Percentiles rank a stretch among this genome's conserved stretches.
Evolutionary conservation across 2,329 filamentous ascomycete species (phyloP).

Genomic region (Nemania serpens): DNA sequence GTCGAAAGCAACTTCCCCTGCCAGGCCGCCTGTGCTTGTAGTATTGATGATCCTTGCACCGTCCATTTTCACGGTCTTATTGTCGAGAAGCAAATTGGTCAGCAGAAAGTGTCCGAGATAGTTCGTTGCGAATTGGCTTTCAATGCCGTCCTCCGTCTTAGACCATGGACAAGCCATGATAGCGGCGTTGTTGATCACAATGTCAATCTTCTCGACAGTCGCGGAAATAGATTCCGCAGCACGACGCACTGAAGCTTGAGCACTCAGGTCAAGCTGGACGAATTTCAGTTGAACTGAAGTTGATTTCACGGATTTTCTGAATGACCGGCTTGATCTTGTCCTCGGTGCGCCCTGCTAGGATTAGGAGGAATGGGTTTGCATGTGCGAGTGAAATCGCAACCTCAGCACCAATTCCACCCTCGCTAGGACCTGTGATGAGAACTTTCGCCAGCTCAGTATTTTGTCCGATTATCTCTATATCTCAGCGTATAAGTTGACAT

Average conservation of each 20-base stretch:
- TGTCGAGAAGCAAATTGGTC: constrained; percentile 9
- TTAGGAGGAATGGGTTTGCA: constrained; percentile 1
- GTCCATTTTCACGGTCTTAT: background rate
- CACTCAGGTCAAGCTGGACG: constrained; percentile 5
- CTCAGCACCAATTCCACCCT: constrained; percentile 12
- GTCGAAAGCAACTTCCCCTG: constrained; percentile 2
- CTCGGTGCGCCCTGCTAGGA: constrained; percentile 12
- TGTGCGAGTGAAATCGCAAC: constrained; percentile 12
- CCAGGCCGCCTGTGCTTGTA: constrained; percentile 5
- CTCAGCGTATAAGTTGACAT: background rate
- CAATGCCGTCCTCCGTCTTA: constrained; percentile 12
- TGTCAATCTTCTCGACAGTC: constrained; percentile 6
- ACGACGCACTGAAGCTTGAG: constrained; percentile 2
- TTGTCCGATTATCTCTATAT: background rate
- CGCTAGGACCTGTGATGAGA: constrained; percentile 14
- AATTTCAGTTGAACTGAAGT: constrained; percentile 8
- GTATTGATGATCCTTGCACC: constrained; percentile 10
- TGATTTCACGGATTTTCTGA: constrained; percentile 10
- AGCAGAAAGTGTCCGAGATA: constrained; percentile 16
- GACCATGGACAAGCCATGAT: constrained; percentile 19
- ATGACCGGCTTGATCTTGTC: constrained; percentile 10
- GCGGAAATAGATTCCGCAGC: background rate
- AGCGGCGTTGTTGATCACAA: constrained; percentile 16
- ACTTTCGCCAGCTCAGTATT: background rate
- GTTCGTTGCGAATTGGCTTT: constrained; percentile 16